A percentile compares a stretch with the other conserved stretches of the same genome.
phyloP scores from a whole-genome alignment of 1,139 yeast genomes.

The Cylindricascospora bacillispora region DNA sequence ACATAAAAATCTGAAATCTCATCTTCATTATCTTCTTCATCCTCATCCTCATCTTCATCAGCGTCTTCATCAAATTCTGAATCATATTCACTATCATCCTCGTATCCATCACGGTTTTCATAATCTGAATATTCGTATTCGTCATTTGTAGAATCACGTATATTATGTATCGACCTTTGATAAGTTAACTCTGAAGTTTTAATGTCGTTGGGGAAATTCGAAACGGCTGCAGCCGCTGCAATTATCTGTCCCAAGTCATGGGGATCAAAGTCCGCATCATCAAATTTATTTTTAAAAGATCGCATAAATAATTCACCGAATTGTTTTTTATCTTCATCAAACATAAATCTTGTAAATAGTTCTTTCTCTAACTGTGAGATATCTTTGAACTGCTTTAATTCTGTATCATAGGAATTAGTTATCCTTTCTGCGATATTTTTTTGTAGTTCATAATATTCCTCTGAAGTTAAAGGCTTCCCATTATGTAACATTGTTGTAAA shows the following conservation, averaged over 20 bases:
- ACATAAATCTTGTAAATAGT: slow-evolving; percentile 21
- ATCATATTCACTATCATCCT: slow-evolving; percentile 11
- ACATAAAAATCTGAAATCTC: slow-evolving; percentile 2
- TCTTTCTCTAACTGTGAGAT: slow-evolving; percentile 20
- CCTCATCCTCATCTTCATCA: slow-evolving; percentile 11
- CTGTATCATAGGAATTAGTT: slow-evolving; percentile 19
- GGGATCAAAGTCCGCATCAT: slow-evolving; percentile 7
- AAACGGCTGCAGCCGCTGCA: not conserved
- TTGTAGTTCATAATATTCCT: slow-evolving; percentile 21
- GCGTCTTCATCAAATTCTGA: slow-evolving; percentile 16
- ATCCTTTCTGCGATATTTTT: slow-evolving; percentile 23
- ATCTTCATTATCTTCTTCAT: slow-evolving; percentile 14
- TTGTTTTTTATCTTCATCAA: slow-evolving; percentile 19
- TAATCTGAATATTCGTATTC: slow-evolving; percentile 1
- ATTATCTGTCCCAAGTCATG: not conserved
- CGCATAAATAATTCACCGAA: slow-evolving; percentile 18
- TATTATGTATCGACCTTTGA: not conserved
- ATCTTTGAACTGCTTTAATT: slow-evolving; percentile 14
- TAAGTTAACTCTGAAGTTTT: not conserved
- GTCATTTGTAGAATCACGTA: not conserved
- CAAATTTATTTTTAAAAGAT: slow-evolving; percentile 17
- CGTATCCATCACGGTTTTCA: too few relatives aligned
- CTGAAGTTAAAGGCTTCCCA: slow-evolving; percentile 20
- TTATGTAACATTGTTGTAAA: slow-evolving; percentile 22
- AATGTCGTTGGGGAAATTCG: not conserved